Conservation (phyloP, 164 flowering plant species). For the Sedum album region DNA sequence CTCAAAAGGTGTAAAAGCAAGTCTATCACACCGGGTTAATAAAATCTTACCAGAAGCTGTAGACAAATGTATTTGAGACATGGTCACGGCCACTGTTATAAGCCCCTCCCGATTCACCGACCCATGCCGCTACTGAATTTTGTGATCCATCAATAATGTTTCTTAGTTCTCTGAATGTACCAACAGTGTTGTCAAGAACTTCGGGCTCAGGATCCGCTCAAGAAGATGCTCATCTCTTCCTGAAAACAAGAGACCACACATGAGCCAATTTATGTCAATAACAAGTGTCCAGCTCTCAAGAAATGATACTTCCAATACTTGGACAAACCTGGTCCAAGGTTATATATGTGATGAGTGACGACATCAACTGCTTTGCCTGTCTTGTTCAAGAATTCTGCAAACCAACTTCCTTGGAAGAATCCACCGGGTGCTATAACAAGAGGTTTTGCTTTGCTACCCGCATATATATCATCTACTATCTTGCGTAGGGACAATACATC, state of each 20-base stretch:
- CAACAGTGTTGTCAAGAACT: constrained; percentile 54
- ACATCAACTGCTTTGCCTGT: no score
- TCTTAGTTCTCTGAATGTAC: constrained; percentile 39
- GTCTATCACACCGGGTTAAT: neutral
- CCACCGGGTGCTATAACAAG: no score
- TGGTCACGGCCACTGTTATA: constrained; percentile 78
- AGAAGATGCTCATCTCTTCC: constrained; percentile 66
- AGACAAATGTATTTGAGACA: constrained; percentile 76
- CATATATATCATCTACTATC: no score
- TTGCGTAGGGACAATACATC: constrained; percentile 31
- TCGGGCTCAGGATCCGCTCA: constrained; percentile 78
- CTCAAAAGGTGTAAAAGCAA: neutral
- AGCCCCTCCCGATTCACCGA: constrained; percentile 95
- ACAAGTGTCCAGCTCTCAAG: neutral
- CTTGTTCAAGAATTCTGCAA: neutral
- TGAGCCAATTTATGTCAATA: neutral
- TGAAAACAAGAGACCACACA: constrained; percentile 4
- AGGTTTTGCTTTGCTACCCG: no score
- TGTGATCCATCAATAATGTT: constrained; percentile 30
- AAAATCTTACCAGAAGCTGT: constrained; percentile 69
- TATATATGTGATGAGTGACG: no score
- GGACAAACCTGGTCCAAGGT: constrained; percentile 10
- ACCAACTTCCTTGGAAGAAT: no score
- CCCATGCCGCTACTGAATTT: constrained; percentile 71
- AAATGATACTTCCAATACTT: neutral